Base-by-base conservation (phyloP, 805 yeast genomes). In the Candida montana region DNA sequence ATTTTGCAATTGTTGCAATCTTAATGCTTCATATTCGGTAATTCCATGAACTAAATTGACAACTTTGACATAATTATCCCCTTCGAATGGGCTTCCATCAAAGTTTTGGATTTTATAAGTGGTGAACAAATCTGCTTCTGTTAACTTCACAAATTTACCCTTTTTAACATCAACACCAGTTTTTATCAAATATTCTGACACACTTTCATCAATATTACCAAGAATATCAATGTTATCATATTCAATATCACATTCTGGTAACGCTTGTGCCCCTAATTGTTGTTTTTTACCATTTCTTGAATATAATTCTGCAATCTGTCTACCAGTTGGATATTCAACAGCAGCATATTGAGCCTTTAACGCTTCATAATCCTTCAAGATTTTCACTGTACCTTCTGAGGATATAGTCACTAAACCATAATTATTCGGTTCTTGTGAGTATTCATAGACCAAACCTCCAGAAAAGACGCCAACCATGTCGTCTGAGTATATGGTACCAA, bases 371-470 rank as follows among this genome's bases (percentile, higher is more conserved):
- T 90, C 98, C 1, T 64, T 53, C 40, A 73, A 64, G 31, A 75
- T 63, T 19, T 73, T 61, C 35, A 84, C 80, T 12, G 70, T 55
- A 17, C 69, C 63, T 44, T 65, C 66, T 35, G 64, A 61, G 26
- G 61, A 61, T 46, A 88, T 68, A 41, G 74, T 60, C 37, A 91
- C 98, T 42, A 91, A 71, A 18, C 98, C 98, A 61, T 87, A 91
- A 54, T 84, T 68, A 58, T 81, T 77, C 20, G 72, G 71, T 63
- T 87, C 96, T 53, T 83, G 74, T 5, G 93, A 75, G 64, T 82
- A 91, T 66, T 91, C 97, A 65, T 91, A 91, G 26, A 89, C 95
- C 50, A 93, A 72, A 31, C 98, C 97, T 7, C 97, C 97, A 42
- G 87, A 75, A 56, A 90, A 87, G 1, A 79, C 83, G 12, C 71